Evolutionary conservation across 1,139 yeast species (phyloP), one percentile per base, ranked within the genome.

Genomic region (Saccharomycopsis hybrid): DNA sequence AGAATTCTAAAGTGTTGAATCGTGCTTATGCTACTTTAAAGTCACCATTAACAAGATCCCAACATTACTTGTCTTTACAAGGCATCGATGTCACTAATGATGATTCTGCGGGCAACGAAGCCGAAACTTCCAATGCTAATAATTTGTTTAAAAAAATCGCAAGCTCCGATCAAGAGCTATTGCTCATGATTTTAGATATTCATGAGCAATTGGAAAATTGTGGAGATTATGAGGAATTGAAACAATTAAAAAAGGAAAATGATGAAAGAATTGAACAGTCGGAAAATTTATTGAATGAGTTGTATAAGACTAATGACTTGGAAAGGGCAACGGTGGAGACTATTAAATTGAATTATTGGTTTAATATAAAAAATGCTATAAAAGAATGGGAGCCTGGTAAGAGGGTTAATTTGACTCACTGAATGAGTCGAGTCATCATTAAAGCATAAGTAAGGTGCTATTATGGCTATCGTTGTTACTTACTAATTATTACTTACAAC

Each of bases 311-410:
- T 3, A 48, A 59, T n/a, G 52, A 59, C 9, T 56, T 62, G 1
- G 74, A 74, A 55, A 76, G 78, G 25, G 83, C 94, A 29, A 78
- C 84, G 53, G 66, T 76, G 54, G 80, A 81, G 54, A 84, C 95
- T 1, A 78, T 88, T 31, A 76, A 77, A 56, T 67, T 92, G 55
- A 86, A 86, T 62, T 92, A 89, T 62, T 90, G 96, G 95, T 76
- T 74, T 46, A 89, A 86, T 61, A 80, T 90, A 41, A 79, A 78
- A 47, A 76, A 75, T 46, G 90, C 87, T 3, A 76, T 89, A 44
- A 78, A 77, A 58, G 90, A 86, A 48, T 84, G 92, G 90, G 84
- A 81, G 57, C 80, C 82, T 0, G 88, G 87, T 38, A 77, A 78
- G 61, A 79, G 82, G 3, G 78, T 82, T 2, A 77, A 73, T 51